phyloP scores from a whole-genome alignment of 2,329 filamentous ascomycete genomes.

The Aspergillus unguis region DNA sequence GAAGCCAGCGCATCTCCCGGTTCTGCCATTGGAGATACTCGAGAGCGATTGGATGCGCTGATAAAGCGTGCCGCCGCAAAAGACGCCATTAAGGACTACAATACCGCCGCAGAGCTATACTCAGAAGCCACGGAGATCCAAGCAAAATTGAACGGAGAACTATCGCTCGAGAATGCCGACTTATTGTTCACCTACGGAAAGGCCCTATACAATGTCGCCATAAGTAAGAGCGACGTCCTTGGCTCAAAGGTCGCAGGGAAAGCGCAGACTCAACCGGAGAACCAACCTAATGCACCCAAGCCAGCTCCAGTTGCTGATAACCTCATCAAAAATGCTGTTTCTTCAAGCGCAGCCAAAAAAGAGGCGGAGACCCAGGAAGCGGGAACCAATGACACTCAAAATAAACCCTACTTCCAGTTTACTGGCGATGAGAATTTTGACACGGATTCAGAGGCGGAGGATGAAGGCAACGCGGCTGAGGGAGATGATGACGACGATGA shows the following conservation, averaged over 20 bases:
- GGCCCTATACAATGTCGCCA: constrained; percentile 87
- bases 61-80: constrained; percentile 76
- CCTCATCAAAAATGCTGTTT: constrained; percentile 27
- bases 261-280: constrained; percentile 52
- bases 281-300: constrained; percentile 33
- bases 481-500: constrained; percentile 61
- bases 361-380: constrained; percentile 16
- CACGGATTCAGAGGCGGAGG: constrained; percentile 59
- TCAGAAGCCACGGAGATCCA: constrained; percentile 87
- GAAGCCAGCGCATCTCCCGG: constrained; percentile 18
- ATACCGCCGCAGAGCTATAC: constrained; percentile 80
- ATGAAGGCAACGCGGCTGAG: constrained; percentile 35
- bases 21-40: constrained; percentile 35
- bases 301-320: constrained; percentile 18
- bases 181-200: constrained; percentile 92
- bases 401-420: constrained; percentile 79
- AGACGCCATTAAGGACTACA: constrained; percentile 86
- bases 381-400: constrained; percentile 20
- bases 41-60: constrained; percentile 71
- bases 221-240: constrained; percentile 90
- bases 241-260: constrained; percentile 70
- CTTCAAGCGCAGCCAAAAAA: constrained; percentile 19
- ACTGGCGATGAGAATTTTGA: constrained; percentile 92
- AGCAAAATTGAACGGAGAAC: constrained; percentile 86
- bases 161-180: constrained; percentile 85